Evolutionary conservation across 306 rosid genomes (phyloP), one percentile per base, ranked within the genome.

Genomic region (Sesbania bispinosa): DNA sequence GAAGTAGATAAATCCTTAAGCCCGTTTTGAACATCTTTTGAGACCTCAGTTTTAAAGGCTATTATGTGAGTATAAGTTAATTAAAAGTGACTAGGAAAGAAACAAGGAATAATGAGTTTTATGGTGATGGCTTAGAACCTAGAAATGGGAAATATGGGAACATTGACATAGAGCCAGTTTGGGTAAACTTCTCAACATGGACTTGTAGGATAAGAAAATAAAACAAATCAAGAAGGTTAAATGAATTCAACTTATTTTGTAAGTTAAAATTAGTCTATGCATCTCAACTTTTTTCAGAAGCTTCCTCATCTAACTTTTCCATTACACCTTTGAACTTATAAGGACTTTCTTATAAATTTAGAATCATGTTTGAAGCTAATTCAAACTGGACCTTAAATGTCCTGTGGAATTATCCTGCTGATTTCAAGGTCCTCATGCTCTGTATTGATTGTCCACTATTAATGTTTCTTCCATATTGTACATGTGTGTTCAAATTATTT

Each of bases 61-160:
- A 35, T 68, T 18, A 29, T 51, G 32, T 46, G 23, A 32, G 60
- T 7, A 2, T 5, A 0, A 38, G 47, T n/a, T 1, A 30, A 16
- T 15, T 64, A 21, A 57, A 70, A 32, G 11, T 27, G 33, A 66
- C 30, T 50, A 57, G 7, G 29, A 67, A 10, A 6, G 58, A 62
- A 43, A 16, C 43, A 43, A 32, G 51, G 62, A 42, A 69, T 36
- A 51, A 69, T 1, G n/a, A 68, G 39, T 75, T 68, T 30, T 32
- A 18, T 23, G 41, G 18, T 30, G 43, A 18, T 23, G 41, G 18
- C 47, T 26, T 23, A 20, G 59, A 74, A 74, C 47, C 18, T 23
- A 20, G 59, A 74, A 74, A 68, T 69, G 47, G 54, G 42, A 76
- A 74, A 11, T 67, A 26, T 20, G 1, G n/a, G 42, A 6, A 13